Evolutionary conservation across 2,329 filamentous ascomycete genomes (phyloP), one percentile per base, ranked within the genome.

Genomic region (Aspergillus sp.): DNA sequence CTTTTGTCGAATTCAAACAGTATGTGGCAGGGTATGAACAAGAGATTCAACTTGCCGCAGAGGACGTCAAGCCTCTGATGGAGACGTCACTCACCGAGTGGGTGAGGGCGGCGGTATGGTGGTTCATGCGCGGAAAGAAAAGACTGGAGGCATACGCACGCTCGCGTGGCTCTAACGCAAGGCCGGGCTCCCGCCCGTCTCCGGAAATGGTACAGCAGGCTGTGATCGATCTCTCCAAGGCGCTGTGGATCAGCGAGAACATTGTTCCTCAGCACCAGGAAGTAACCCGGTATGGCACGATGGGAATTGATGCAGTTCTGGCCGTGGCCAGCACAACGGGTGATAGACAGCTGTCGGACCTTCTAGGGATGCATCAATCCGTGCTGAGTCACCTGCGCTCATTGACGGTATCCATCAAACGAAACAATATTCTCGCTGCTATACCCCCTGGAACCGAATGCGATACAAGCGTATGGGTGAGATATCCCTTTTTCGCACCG

Each of bases 221-320:
- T 1, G 92, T 96, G 66, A 84, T 93, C 1, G 91, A 96, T 72
- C 79, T 97, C 51, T 88, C 90, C 23, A 97, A 96, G 72, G 83
- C 87, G 0, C 89, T 90, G 72, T 97, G 93, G 92, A 85, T 96
- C n/a, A 81, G 73, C 44, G 72, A 75, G 46, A 64, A 71, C 3
- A 72, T 79, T 39, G 64, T 77, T 21, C 73, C 78, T 9, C 66
- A 69, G 19, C 74, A 78, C 56, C 66, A 68, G 21, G 76, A 79
- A 44, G 55, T 79, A 4, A 63, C 66, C 43, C 66, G 66, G n/a
- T 77, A 78, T 50, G 75, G 75, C 2, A 64, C 67, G 15, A 72
- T 73, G 68, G 67, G 73, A 23, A 65, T 76, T n/a, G 74, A 76
- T 27, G 70, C 73, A 14, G 56, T 78, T 45, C 57, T 75, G n/a